Percentiles rank a stretch among this genome's conserved stretches.
Evolutionary conservation across 1,284 basidiomycete genomes (phyloP).

Genomic region (Peniophora sp.): DNA sequence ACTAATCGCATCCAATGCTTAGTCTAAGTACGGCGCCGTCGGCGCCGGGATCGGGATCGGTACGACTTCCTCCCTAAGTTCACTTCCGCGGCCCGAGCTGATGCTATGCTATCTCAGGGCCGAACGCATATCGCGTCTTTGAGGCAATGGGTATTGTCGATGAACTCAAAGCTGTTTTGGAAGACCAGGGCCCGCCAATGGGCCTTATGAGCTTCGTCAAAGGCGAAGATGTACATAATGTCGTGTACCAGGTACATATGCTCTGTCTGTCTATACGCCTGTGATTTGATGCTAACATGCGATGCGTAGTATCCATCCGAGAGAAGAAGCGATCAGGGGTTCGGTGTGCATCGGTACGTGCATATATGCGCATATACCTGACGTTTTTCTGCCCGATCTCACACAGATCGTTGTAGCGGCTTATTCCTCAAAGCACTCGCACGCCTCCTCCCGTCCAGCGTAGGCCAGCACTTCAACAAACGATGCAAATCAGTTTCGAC

Average conservation of each 20-base stretch:
- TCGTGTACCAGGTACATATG: neutral
- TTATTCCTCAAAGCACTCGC: slow-evolving; percentile 35
- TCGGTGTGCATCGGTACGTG: slow-evolving; percentile 18
- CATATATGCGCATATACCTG: neutral
- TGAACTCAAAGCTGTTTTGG: slow-evolving; percentile 27
- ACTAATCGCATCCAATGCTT: slow-evolving; percentile 14
- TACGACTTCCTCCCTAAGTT: no score
- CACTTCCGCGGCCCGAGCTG: no score
- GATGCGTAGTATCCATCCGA: slow-evolving; percentile 25
- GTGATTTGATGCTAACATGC: no score
- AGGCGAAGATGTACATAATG: slow-evolving; percentile 22
- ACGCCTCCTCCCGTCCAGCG: slow-evolving; percentile 24
- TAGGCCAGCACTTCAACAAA: slow-evolving; percentile 35
- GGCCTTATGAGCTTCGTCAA: slow-evolving; percentile 29
- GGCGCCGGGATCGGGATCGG: slow-evolving; percentile 46
- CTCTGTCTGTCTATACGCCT: no score
- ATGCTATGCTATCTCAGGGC: slow-evolving; percentile 28
- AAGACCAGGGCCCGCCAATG: slow-evolving; percentile 21
- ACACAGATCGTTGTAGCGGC: no score
- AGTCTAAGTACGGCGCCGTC: slow-evolving; percentile 37
- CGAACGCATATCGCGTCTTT: slow-evolving; percentile 38
- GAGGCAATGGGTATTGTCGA: slow-evolving; percentile 33
- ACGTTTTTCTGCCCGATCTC: no score
- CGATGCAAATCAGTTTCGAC: slow-evolving; percentile 28
- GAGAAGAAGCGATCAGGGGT: slow-evolving; percentile 18